A percentile compares a stretch with the other conserved stretches of the same genome.
These are phyloP conservation scores for Thinopyrum elongatum DNA, from an alignment of 176 grass and related monocot species.

Conservation along the genomic window DNA sequence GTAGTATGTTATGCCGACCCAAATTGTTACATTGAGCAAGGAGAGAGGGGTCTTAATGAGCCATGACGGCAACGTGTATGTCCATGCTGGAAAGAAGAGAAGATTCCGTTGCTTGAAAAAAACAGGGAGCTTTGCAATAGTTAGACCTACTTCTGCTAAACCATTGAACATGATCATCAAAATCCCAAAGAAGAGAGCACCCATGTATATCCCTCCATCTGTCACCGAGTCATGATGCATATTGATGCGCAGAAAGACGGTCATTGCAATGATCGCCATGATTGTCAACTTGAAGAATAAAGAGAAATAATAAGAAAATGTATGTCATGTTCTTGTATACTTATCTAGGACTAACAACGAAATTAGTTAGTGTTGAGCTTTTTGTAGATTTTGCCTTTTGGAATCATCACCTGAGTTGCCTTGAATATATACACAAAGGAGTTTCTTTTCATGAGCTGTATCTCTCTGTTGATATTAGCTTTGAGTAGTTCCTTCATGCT, in stretches of 20 bases:
- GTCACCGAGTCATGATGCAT: conserved; percentile 36
- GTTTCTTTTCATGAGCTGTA: conserved; percentile 79
- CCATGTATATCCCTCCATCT: conserved; percentile 61
- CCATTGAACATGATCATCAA: conserved; percentile 78
- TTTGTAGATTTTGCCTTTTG: neutral
- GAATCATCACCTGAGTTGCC: conserved; percentile 57
- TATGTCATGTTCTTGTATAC: neutral
- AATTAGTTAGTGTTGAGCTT: neutral
- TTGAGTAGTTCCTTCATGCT: conserved; percentile 60
- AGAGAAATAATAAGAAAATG: neutral
- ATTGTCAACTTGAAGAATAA: conserved; percentile 36
- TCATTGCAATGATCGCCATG: conserved; percentile 67
- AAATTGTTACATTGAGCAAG: conserved; percentile 61
- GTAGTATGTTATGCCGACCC: conserved; percentile 78
- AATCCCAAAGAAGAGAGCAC: conserved; percentile 57
- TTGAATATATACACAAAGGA: conserved; percentile 72
- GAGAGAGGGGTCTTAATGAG: conserved; percentile 61
- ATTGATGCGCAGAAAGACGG: conserved; percentile 65
- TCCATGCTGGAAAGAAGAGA: conserved; percentile 77
- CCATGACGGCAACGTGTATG: conserved; percentile 68
- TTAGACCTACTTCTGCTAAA: conserved; percentile 63
- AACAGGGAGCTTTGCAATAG: conserved; percentile 68
- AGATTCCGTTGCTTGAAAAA: conserved; percentile 88
- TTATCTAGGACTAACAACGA: neutral
- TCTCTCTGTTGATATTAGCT: conserved; percentile 62